Base-by-base conservation (phyloP, 345 rosid species). In the Bruguiera sexangula region DNA sequence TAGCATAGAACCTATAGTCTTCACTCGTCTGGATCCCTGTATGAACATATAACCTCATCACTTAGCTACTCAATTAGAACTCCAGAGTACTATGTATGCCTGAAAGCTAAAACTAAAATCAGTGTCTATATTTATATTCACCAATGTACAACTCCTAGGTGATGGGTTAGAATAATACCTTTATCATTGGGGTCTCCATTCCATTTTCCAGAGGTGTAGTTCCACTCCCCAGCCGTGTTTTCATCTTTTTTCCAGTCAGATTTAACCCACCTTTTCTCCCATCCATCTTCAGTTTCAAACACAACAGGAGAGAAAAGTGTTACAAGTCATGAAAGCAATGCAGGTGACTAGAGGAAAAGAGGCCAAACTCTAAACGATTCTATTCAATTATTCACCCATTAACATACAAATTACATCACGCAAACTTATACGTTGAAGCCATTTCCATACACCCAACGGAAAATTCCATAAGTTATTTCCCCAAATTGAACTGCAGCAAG, bases 221-320 rank as follows among this genome's bases (percentile, higher is more conserved):
- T 95, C 98, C 98, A 95, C 74, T 82, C 91, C 65, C 99, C 98
- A 53, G 96, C 99, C 74, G 77, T 34, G 57, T 80, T 86, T 36
- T 95, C 99, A 68, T 95, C 97, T 76, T 78, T 90, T 83, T 90
- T 95, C 99, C 98, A 92, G 21, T 90, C 96, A 46, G 99, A 92
- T 69, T 70, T 82, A 31, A 92, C 97, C 98, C 99, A 95, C 36
- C 90, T 78, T 10, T 16, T 90, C 77, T 92, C 97, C 99, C 99
- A 95, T 78, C 99, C 99, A 77, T 89, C 99, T 95, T 19, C 32
- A 69, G 21, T 8, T 54, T 31, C 55, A 24, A 56, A 10, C 5
- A 27, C 60, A 10, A 56, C 3, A 50, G 8, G 9, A 62, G 16
- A 36, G 30, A 29, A 36, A n/a, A 27, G 15, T 30, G 30, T 31